Percentiles rank a stretch among this genome's conserved stretches.
Evolutionary conservation across 108 stramenopile genomes (phyloP).

Genomic region (Nitzschia sp.): DNA sequence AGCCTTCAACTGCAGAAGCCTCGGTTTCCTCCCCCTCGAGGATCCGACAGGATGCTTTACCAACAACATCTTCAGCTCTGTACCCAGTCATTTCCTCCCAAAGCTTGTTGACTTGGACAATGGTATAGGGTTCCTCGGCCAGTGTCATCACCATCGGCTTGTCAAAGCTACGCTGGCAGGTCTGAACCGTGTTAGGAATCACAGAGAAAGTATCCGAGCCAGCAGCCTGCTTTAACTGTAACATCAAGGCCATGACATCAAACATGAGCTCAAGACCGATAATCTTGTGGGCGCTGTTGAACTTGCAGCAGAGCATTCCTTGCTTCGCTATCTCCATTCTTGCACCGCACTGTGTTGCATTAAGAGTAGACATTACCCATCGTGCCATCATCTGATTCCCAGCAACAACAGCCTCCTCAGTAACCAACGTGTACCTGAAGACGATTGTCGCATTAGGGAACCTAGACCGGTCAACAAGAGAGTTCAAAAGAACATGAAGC

Average conservation of each 20-base stretch:
- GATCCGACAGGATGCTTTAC: constrained; percentile 68
- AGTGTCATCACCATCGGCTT: constrained; percentile 88
- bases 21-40: constrained; percentile 70
- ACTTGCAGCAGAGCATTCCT: constrained; percentile 95
- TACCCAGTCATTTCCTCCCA: constrained; percentile 91
- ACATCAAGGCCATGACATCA: constrained; percentile 98
- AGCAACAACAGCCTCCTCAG: constrained; percentile 88
- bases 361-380: constrained; percentile 90
- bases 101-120: constrained; percentile 84
- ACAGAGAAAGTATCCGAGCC: constrained; percentile 83
- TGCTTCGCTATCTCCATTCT: constrained; percentile 80
- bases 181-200: constrained; percentile 87
- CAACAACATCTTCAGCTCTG: constrained; percentile 83
- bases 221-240: constrained; percentile 93
- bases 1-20: constrained; percentile 40
- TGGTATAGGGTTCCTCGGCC: constrained; percentile 85
- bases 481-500: constrained; percentile 80
- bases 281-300: constrained; percentile 89
- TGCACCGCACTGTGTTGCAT: constrained; percentile 85
- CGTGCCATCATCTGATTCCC: constrained; percentile 94
- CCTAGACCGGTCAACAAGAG: constrained; percentile 73
- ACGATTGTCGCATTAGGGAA: constrained; percentile 75
- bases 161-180: constrained; percentile 74
- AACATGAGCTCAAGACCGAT: constrained; percentile 90
- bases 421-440: constrained; percentile 87